A percentile compares a stretch with the other conserved stretches of the same genome.
These are phyloP conservation scores for Diaporthe aspalathi DNA, from an alignment of 2,329 filamentous ascomycete species.

Conservation along the genomic window DNA sequence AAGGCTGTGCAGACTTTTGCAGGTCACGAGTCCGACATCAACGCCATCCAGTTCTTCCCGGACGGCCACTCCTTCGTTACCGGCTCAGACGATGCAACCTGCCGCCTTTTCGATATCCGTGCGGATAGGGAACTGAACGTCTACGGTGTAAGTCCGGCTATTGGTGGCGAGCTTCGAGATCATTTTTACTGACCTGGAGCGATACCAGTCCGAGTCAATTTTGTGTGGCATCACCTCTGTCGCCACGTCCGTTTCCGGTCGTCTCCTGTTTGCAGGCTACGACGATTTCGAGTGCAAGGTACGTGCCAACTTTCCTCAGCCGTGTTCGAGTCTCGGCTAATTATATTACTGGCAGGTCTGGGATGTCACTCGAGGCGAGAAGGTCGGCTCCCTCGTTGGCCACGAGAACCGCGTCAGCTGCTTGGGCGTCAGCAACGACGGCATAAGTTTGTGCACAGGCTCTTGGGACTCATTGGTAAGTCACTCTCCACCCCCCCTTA, in stretches of 20 bases:
- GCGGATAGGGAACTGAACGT: conserved; percentile 84
- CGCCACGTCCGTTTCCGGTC: conserved; percentile 95
- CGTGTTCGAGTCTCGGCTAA: conserved; percentile 8
- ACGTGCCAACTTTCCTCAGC: conserved; percentile 47
- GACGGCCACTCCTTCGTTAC: conserved; percentile 99
- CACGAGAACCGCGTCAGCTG: conserved; percentile 99
- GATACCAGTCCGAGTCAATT: conserved; percentile 87
- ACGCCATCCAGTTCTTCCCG: conserved; percentile 99
- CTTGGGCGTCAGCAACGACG: conserved; percentile 97
- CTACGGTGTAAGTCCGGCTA: conserved; percentile 67
- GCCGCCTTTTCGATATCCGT: conserved; percentile 96
- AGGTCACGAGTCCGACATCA: conserved; percentile 98
- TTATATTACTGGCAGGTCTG: conserved; percentile 77
- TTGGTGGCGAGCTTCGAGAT: background rate
- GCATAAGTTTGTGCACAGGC: conserved; percentile 98
- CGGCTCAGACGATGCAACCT: conserved; percentile 96
- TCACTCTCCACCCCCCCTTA: no score
- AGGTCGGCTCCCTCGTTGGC: conserved; percentile 94
- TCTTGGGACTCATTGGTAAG: conserved; percentile 99
- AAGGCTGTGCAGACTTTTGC: conserved; percentile 99
- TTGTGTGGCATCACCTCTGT: conserved; percentile 98
- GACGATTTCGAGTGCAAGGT: conserved; percentile 99
- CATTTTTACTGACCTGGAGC: conserved; percentile 44
- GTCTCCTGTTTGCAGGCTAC: conserved; percentile 95
- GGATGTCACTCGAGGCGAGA: conserved; percentile 96